These are phyloP conservation scores for Chytriomyces hyalinus DNA, from an alignment of 192 early-diverging fungal species.

Conservation along the genomic window DNA sequence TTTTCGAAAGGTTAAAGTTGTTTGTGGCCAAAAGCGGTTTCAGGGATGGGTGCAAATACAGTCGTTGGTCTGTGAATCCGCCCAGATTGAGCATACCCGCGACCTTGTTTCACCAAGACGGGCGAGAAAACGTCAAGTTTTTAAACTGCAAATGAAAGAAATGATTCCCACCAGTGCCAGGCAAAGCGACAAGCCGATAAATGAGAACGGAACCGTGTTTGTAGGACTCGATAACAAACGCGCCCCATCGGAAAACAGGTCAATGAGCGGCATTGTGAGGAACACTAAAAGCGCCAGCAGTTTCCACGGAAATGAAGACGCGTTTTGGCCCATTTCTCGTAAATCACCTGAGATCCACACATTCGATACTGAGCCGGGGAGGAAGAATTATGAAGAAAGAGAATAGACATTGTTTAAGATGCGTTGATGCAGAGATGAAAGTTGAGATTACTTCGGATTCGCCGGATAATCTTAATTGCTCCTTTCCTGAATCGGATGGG, in stretches of 20 bases:
- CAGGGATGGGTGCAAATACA: slow-evolving; percentile 5
- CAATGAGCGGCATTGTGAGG: slow-evolving; percentile 1
- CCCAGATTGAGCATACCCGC: slow-evolving; percentile 5
- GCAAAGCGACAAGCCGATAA: background rate
- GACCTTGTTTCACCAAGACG: background rate
- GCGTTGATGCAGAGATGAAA: background rate
- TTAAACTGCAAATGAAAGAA: background rate
- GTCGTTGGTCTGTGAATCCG: background rate
- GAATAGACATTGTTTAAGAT: too few species aligned
- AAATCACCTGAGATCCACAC: slow-evolving; percentile 26
- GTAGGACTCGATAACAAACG: background rate
- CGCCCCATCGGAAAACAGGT: background rate
- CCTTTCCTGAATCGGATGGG: slow-evolving; percentile 9
- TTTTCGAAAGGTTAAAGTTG: slow-evolving; percentile 6
- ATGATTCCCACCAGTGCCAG: slow-evolving; percentile 7
- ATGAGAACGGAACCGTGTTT: background rate
- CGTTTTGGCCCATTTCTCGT: slow-evolving; percentile 8
- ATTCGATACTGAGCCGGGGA: slow-evolving; percentile 13
- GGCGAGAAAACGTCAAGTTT: background rate
- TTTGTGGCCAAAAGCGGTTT: slow-evolving; percentile 11
- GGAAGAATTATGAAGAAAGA: background rate
- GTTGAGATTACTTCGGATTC: background rate
- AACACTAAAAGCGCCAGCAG: background rate
- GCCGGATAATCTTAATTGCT: background rate
- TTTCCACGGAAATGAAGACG: slow-evolving; percentile 28